Percentiles rank a stretch among this genome's conserved stretches.
phyloP scores from a whole-genome alignment of 257 asterid species.

The Solanum dulcamara region DNA sequence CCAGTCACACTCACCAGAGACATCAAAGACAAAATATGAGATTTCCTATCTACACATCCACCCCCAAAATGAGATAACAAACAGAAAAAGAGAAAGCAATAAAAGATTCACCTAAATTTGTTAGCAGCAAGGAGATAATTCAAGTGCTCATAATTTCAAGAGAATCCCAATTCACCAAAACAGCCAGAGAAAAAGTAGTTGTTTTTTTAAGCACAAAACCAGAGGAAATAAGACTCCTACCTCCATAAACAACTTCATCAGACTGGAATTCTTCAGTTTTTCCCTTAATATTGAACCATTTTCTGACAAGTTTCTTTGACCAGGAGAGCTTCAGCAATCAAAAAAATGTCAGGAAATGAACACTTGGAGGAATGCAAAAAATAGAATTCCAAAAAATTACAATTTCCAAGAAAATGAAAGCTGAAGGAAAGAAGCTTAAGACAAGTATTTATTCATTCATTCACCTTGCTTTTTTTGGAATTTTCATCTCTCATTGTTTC shows the following conservation, averaged over 20 bases:
- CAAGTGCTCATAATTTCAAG: neutral
- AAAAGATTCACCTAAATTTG: neutral
- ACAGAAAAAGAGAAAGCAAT: neutral
- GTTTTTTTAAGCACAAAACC: neutral
- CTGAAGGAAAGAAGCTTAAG: neutral
- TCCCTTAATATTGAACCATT: conserved; percentile 79
- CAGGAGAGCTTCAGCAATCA: conserved; percentile 74
- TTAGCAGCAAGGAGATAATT: neutral
- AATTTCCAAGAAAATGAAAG: conserved; percentile 5
- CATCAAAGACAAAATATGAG: neutral
- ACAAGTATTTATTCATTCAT: neutral
- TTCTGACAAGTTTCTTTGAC: conserved; percentile 77
- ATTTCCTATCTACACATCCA: neutral
- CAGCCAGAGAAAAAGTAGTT: neutral
- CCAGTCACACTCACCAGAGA: neutral
- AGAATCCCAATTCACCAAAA: neutral
- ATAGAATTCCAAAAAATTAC: neutral
- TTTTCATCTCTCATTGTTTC: conserved; percentile 82
- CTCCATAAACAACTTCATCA: conserved; percentile 69
- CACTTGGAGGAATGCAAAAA: neutral
- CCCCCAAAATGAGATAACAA: neutral
- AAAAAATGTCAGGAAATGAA: conserved; percentile 23
- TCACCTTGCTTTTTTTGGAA: conserved; percentile 83
- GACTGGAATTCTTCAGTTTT: conserved; percentile 58
- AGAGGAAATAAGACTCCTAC: conserved; percentile 26